Evolutionary conservation across 495 filamentous ascomycete species (phyloP).

Genomic region (Jackrogersella multiformis): DNA sequence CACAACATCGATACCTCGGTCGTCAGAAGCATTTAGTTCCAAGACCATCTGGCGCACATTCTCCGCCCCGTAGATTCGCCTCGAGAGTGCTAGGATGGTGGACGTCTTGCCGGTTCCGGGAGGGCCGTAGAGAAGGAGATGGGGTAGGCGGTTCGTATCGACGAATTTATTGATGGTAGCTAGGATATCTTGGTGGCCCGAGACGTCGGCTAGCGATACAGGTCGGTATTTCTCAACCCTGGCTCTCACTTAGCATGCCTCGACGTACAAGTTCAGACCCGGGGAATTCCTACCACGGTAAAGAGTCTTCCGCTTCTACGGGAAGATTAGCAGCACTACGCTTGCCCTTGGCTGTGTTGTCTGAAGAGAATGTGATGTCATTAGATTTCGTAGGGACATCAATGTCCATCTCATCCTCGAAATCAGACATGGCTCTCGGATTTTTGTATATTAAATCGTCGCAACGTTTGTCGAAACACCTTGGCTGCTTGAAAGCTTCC

Average conservation of each 20-base stretch:
- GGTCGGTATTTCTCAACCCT: constrained; percentile 99
- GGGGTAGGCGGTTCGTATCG: constrained; percentile 89
- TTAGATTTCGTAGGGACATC: constrained; percentile 73
- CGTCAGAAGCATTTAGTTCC: constrained; percentile 95
- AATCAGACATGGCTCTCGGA: constrained; percentile 78
- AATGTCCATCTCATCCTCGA: constrained; percentile 87
- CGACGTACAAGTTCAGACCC: background rate
- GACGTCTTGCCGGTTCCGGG: constrained; percentile 98
- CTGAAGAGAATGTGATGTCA: constrained; percentile 68
- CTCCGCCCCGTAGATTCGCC: constrained; percentile 88
- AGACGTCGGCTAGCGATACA: constrained; percentile 86
- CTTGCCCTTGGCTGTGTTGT: constrained; percentile 81
- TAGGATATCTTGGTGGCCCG: constrained; percentile 97
- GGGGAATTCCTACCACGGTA: constrained; percentile 79
- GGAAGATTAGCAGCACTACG: constrained; percentile 91
- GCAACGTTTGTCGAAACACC: background rate
- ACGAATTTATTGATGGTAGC: constrained; percentile 97
- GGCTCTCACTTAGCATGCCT: constrained; percentile 18
- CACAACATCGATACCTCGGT: constrained; percentile 97
- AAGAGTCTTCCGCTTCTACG: constrained; percentile 89
- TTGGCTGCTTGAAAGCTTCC: background rate
- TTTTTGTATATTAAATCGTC: background rate
- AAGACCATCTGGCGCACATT: constrained; percentile 99
- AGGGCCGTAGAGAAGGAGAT: constrained; percentile 97
- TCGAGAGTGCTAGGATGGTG: constrained; percentile 88